Evolutionary conservation across 768 basidiomycete genomes (phyloP).

Genomic region (Hygrocybe coccinea): DNA sequence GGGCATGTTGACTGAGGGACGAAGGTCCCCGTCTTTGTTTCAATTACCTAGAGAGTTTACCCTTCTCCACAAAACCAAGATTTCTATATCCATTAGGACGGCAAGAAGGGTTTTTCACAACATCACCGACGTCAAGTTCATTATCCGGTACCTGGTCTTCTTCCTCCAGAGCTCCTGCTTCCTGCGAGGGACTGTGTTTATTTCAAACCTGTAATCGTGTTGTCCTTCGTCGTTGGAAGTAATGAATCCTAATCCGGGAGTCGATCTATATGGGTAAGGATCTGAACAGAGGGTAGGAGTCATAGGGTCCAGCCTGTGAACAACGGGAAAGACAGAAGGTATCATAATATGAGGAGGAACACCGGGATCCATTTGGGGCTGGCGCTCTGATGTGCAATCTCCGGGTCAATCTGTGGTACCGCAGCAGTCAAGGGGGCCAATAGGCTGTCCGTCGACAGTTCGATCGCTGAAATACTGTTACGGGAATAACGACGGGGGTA

Average conservation of each 20-base stretch:
- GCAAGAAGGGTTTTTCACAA: too few relatives aligned
- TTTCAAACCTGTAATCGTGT: conserved; percentile 5
- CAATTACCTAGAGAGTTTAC: neutral
- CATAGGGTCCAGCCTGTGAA: conserved; percentile 17
- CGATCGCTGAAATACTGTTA: conserved; percentile 1
- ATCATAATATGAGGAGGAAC: neutral
- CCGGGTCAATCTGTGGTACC: neutral
- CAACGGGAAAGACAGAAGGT: conserved; percentile 10
- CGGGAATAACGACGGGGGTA: conserved; percentile 18
- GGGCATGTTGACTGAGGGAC: neutral
- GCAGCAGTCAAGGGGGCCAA: too few relatives aligned
- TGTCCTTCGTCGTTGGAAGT: conserved; percentile 4
- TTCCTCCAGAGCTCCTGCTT: too few relatives aligned
- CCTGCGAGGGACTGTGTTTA: too few relatives aligned
- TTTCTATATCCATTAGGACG: too few relatives aligned
- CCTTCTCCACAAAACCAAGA: too few relatives aligned
- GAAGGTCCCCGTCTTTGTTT: neutral
- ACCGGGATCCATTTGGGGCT: neutral
- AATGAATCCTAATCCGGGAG: conserved; percentile 28
- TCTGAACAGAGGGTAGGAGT: conserved; percentile 36
- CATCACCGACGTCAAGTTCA: too few relatives aligned
- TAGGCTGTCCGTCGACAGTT: too few relatives aligned
- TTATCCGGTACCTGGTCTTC: too few relatives aligned
- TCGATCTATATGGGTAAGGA: conserved; percentile 47
- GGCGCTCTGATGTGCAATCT: neutral